Base-by-base conservation (phyloP, 2,329 filamentous ascomycete genomes). In the Apiospora pterosperma region DNA sequence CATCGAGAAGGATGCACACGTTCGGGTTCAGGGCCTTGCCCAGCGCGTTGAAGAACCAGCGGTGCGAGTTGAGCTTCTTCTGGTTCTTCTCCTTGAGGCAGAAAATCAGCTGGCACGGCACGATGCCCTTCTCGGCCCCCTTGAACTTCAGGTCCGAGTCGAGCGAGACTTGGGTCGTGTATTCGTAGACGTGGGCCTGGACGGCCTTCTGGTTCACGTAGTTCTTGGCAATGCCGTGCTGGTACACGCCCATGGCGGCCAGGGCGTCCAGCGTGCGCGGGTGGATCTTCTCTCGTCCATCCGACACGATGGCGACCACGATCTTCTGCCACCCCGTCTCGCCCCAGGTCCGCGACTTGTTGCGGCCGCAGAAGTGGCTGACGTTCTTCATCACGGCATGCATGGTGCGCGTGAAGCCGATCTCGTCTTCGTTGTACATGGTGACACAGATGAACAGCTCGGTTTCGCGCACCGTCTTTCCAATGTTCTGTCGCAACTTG, bases 251-350 rank as follows among this genome's bases (percentile, higher is more conserved):
- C 88, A 99, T 96, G 36, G 96, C 96, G 12, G 96, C 96, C 67
- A 99, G 81, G 6, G 93, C 96, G 76, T 99, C 96, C 1, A 99
- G 85, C 0, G 96, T 98, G 64, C 96, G 87, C 14, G 93, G 93
- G 75, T 99, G 93, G 36, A 99, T 95, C 78, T 93, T 93, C 62
- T 75, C 74, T 68, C 96, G 93, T 66, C 96, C 96, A 74, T 99
- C 96, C 72, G 93, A 97, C 69, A 99, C 96, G 55, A 99, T 89
- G 77, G 95, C 98, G 12, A 99, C 96, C 11, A 99, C 96, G 72
- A 99, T 98, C 84, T 99, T 99, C 83, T 99, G 98, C 96, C 96
- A 99, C 5, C 95, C 94, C 72, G 97, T 93, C 77, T 96, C 96
- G 69, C 96, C 96, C 96, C 96, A 99, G 0, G 95, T 98, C 80